These are phyloP conservation scores for Trypanosoma rangeli DNA, from an alignment of 208 protist species.

Conservation along the genomic window DNA sequence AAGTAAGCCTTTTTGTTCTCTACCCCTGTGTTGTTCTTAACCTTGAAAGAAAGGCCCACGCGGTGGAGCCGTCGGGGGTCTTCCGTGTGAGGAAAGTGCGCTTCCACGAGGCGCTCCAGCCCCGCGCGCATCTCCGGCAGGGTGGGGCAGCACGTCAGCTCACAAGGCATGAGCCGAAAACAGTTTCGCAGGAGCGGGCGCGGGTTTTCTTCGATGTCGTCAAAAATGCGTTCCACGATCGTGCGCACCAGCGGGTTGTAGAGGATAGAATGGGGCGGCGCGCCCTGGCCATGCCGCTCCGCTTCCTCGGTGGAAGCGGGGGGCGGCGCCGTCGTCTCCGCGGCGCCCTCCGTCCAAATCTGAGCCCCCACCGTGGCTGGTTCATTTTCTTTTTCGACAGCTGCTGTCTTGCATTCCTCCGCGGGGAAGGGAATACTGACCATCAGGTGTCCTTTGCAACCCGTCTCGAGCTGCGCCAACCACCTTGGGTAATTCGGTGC, in stretches of 20 bases:
- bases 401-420: constrained; percentile 10
- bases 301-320: background rate
- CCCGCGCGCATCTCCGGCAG: constrained; percentile 66
- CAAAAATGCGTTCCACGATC: constrained; percentile 75
- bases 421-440: constrained; percentile 47
- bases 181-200: constrained; percentile 71
- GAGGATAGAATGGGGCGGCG: constrained; percentile 52
- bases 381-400: constrained; percentile 1
- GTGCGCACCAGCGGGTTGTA: constrained; percentile 75
- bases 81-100: constrained; percentile 46
- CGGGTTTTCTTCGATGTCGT: constrained; percentile 50
- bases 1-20: constrained; percentile 56
- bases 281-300: background rate
- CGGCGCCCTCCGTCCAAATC: background rate
- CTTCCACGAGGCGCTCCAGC: constrained; percentile 41
- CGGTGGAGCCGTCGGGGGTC: constrained; percentile 12
- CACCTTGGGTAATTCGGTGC: constrained; percentile 24
- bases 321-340: background rate
- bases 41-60: constrained; percentile 49
- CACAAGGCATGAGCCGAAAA: constrained; percentile 76
- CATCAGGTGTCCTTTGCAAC: constrained; percentile 70
- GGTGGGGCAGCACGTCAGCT: constrained; percentile 85
- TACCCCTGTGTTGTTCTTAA: constrained; percentile 88
- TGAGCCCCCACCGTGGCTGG: background rate
- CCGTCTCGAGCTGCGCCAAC: constrained; percentile 57